These are phyloP conservation scores for Fusarium sp. DNA, from an alignment of 2,329 filamentous ascomycete species.

Conservation along the genomic window DNA sequence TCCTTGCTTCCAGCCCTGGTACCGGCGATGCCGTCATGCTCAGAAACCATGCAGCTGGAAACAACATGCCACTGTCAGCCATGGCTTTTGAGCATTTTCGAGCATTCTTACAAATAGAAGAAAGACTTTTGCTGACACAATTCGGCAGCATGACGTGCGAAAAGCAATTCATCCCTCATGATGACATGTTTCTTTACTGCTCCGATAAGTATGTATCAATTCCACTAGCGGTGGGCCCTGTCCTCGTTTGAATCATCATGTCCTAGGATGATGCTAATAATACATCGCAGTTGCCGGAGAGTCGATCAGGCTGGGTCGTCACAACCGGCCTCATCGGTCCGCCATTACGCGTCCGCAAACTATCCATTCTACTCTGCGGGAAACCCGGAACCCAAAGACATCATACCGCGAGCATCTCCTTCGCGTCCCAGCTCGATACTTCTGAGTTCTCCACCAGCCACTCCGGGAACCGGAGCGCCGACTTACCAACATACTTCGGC, in stretches of 20 bases:
- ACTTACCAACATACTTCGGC: conserved; percentile 64
- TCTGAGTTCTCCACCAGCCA: conserved; percentile 68
- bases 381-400: conserved; percentile 71
- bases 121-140: conserved; percentile 40
- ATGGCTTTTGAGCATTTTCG: background rate
- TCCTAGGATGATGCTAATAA: conserved; percentile 43
- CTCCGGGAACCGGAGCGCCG: conserved; percentile 55
- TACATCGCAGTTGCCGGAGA: conserved; percentile 65
- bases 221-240: conserved; percentile 34
- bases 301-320: conserved; percentile 63
- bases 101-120: background rate
- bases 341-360: conserved; percentile 55
- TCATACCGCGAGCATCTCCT: conserved; percentile 75
- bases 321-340: conserved; percentile 49
- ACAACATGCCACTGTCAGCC: conserved; percentile 5
- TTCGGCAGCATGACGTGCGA: conserved; percentile 74
- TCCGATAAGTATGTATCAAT: conserved; percentile 70
- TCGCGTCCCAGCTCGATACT: conserved; percentile 71
- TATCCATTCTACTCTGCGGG: conserved; percentile 63
- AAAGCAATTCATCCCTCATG: conserved; percentile 74
- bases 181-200: conserved; percentile 73
- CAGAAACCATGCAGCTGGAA: conserved; percentile 30
- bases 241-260: conserved; percentile 21
- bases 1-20: conserved; percentile 40
- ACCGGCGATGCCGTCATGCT: conserved; percentile 37